Percentiles rank a stretch among this genome's conserved stretches.
Evolutionary conservation across 176 grass and related monocot species (phyloP).

Genomic region (Bolboschoenus planiculmis): DNA sequence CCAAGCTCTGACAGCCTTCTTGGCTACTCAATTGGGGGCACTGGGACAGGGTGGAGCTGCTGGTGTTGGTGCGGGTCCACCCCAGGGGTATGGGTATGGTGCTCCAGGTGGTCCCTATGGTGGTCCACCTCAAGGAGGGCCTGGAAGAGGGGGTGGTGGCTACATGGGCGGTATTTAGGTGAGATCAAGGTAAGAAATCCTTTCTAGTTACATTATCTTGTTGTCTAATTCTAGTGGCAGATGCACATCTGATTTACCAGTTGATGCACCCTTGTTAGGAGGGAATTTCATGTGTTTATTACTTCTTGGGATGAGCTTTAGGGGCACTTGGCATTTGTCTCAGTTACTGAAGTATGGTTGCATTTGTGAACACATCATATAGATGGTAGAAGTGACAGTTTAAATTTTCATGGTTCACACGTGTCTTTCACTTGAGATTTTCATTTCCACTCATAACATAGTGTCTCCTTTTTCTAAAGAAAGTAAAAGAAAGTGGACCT

Average conservation of each 20-base stretch:
- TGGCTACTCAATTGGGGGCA: conserved; percentile 59
- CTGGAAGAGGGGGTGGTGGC: conserved; percentile 50
- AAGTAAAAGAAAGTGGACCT: background rate
- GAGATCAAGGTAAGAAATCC: conserved; percentile 34
- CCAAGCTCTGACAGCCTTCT: conserved; percentile 77
- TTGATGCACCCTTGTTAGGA: background rate
- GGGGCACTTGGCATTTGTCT: background rate
- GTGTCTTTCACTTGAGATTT: background rate
- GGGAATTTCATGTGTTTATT: background rate
- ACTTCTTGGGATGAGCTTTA: background rate
- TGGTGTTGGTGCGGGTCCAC: conserved; percentile 39
- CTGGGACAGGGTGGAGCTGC: conserved; percentile 38
- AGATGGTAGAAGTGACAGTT: background rate
- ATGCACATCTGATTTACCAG: background rate
- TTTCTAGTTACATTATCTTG: background rate
- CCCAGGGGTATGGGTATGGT: conserved; percentile 48
- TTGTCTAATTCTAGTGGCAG: background rate
- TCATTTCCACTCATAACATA: background rate
- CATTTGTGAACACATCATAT: background rate
- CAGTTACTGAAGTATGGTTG: background rate
- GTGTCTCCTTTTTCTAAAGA: background rate
- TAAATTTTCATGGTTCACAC: background rate
- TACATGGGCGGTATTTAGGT: conserved; percentile 91
- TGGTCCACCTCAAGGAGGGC: conserved; percentile 45
- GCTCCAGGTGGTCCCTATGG: conserved; percentile 63